These are phyloP conservation scores for Pistacia atlantica DNA, from an alignment of 345 rosid species.

Conservation along the genomic window DNA sequence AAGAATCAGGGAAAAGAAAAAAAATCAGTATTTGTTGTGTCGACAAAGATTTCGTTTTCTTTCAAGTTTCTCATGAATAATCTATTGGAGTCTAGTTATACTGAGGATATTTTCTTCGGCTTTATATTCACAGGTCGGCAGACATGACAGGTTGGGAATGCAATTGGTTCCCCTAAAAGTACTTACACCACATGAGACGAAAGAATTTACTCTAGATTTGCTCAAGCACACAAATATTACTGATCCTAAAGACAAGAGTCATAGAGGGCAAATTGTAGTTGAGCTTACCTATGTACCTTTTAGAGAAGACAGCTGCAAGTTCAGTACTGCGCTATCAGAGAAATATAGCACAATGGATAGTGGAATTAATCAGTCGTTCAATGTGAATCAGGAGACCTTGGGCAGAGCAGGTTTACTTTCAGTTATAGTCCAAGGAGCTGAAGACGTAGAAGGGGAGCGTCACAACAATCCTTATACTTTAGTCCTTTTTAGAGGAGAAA, in stretches of 20 bases:
- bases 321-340: slow-evolving; percentile 20
- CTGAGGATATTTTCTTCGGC: neutral
- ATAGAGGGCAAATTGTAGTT: slow-evolving; percentile 55
- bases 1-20: neutral
- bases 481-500: slow-evolving; percentile 69
- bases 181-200: slow-evolving; percentile 49
- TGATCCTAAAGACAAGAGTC: slow-evolving; percentile 52
- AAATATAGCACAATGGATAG: slow-evolving; percentile 37
- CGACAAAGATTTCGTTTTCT: neutral
- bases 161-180: slow-evolving; percentile 60
- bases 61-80: neutral
- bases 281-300: slow-evolving; percentile 71
- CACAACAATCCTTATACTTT: slow-evolving; percentile 68
- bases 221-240: slow-evolving; percentile 51
- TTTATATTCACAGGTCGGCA: slow-evolving; percentile 56
- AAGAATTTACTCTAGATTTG: slow-evolving; percentile 59
- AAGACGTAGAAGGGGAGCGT: slow-evolving; percentile 65
- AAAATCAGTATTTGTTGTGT: neutral
- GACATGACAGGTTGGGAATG: slow-evolving; percentile 75
- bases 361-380: slow-evolving; percentile 32
- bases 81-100: neutral
- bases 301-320: slow-evolving; percentile 52
- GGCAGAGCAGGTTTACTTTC: slow-evolving; percentile 66
- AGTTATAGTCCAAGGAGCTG: slow-evolving; percentile 59
- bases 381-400: slow-evolving; percentile 29